A percentile compares a stretch with the other conserved stretches of the same genome.
Conservation (phyloP, 352 stramenopile genomes). For the Plasmopara muralis region DNA sequence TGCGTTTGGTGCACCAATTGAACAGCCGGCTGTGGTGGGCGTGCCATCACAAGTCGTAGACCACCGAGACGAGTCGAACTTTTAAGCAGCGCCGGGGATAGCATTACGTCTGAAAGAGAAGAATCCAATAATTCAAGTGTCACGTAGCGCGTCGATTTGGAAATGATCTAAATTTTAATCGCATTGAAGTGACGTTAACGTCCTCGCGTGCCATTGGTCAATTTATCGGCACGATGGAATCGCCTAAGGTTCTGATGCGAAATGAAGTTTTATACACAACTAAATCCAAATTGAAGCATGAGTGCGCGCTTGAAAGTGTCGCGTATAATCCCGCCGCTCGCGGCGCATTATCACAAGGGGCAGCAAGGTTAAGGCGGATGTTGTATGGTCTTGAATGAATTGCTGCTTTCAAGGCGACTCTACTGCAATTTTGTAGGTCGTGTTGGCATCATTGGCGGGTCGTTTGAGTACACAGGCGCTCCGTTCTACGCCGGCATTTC, state of each 20-base stretch:
- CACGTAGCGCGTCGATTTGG: constrained; percentile 15
- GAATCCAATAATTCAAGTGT: constrained; percentile 8
- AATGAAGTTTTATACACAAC: neutral
- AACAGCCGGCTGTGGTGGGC: constrained; percentile 36
- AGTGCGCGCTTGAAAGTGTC: constrained; percentile 21
- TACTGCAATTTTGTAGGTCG: constrained; percentile 37
- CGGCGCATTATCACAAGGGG: constrained; percentile 59
- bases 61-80: constrained; percentile 20
- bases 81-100: constrained; percentile 33
- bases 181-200: constrained; percentile 14
- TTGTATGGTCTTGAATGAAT: neutral
- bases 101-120: constrained; percentile 10
- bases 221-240: constrained; percentile 13
- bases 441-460: constrained; percentile 94
- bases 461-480: constrained; percentile 94
- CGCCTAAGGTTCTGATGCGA: constrained; percentile 9
- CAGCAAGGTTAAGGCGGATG: constrained; percentile 45
- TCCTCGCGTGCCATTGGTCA: constrained; percentile 7
- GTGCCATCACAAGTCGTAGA: constrained; percentile 19
- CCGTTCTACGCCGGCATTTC: constrained; percentile 95
- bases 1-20: constrained; percentile 59
- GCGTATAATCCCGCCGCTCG: constrained; percentile 59
- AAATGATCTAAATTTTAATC: constrained; percentile 13
- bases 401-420: neutral
- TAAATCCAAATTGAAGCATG: constrained; percentile 7